These are phyloP conservation scores for Acarospora socialis DNA, from an alignment of 2,329 filamentous ascomycete species.

Conservation along the genomic window DNA sequence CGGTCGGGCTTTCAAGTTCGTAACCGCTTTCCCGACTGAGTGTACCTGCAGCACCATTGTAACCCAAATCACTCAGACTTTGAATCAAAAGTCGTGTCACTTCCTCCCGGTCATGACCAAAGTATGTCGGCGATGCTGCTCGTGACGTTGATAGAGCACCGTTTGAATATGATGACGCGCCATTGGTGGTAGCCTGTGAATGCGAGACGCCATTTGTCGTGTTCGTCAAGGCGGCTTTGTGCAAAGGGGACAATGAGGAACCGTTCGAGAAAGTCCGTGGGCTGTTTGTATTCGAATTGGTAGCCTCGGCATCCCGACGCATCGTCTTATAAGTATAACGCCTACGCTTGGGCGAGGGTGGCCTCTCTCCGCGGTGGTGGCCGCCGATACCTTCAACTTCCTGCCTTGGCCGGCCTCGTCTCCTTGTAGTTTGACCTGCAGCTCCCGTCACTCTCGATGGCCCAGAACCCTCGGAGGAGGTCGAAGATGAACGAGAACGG, in stretches of 20 bases:
- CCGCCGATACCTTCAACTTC: slow-evolving; percentile 15
- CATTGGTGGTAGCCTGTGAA: slow-evolving; percentile 19
- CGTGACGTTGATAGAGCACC: slow-evolving; percentile 23
- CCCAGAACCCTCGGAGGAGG: slow-evolving; percentile 14
- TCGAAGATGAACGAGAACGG: slow-evolving; percentile 16
- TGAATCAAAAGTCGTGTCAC: slow-evolving; percentile 88
- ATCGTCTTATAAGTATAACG: slow-evolving; percentile 42
- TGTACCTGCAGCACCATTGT: slow-evolving; percentile 58
- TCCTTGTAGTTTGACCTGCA: slow-evolving; percentile 15
- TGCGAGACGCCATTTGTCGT: slow-evolving; percentile 35
- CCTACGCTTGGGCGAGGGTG: slow-evolving; percentile 41
- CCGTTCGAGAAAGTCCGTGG: slow-evolving; percentile 44
- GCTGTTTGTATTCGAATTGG: slow-evolving; percentile 39
- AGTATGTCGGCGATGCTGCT: slow-evolving; percentile 40
- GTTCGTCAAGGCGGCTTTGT: slow-evolving; percentile 27
- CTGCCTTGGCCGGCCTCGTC: background rate
- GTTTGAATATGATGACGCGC: slow-evolving; percentile 23
- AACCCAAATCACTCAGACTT: slow-evolving; percentile 76
- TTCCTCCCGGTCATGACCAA: slow-evolving; percentile 81
- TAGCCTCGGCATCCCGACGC: slow-evolving; percentile 43
- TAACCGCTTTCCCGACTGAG: slow-evolving; percentile 73
- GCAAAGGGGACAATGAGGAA: slow-evolving; percentile 29
- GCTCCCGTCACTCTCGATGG: slow-evolving; percentile 2
- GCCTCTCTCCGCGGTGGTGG: slow-evolving; percentile 17
- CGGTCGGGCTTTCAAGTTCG: slow-evolving; percentile 70